Percentiles rank a stretch among this genome's conserved stretches.
These are phyloP conservation scores for Gentiana straminea DNA, from an alignment of 257 asterid genomes.

Conservation along the genomic window DNA sequence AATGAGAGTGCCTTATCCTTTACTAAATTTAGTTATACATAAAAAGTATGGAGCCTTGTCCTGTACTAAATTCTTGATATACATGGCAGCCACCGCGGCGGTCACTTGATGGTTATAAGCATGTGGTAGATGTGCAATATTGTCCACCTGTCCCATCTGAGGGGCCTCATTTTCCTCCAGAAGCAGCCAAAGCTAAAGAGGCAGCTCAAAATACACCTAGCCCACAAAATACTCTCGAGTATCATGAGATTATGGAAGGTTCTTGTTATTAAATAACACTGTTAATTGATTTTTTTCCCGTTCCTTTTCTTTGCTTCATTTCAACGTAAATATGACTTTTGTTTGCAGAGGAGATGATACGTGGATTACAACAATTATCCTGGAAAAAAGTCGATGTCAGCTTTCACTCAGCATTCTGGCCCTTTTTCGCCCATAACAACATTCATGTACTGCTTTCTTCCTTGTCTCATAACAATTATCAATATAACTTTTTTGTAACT, in stretches of 20 bases:
- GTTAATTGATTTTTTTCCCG: background rate
- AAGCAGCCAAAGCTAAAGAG: conserved; percentile 84
- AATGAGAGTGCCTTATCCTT: no score
- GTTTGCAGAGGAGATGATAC: conserved; percentile 69
- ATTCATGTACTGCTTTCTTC: conserved; percentile 49
- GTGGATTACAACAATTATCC: conserved; percentile 68
- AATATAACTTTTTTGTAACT: no score
- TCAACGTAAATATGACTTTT: background rate
- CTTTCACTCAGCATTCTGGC: conserved; percentile 74
- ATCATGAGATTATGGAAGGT: conserved; percentile 93
- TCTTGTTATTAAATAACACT: background rate
- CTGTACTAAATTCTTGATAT: background rate
- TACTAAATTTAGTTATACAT: no score
- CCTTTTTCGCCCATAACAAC: conserved; percentile 81
- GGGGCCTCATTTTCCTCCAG: conserved; percentile 54
- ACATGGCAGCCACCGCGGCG: conserved; percentile 46
- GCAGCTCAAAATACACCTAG: conserved; percentile 71
- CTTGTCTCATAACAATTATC: background rate
- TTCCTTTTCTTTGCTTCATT: background rate
- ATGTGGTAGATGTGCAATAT: conserved; percentile 62
- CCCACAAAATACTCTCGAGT: conserved; percentile 39
- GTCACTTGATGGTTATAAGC: conserved; percentile 85
- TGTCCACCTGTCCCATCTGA: conserved; percentile 59
- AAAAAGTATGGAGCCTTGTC: no score
- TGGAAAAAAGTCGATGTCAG: conserved; percentile 87